Conservation (phyloP, 495 filamentous ascomycete species). For the Lasiosphaeria miniovina region DNA sequence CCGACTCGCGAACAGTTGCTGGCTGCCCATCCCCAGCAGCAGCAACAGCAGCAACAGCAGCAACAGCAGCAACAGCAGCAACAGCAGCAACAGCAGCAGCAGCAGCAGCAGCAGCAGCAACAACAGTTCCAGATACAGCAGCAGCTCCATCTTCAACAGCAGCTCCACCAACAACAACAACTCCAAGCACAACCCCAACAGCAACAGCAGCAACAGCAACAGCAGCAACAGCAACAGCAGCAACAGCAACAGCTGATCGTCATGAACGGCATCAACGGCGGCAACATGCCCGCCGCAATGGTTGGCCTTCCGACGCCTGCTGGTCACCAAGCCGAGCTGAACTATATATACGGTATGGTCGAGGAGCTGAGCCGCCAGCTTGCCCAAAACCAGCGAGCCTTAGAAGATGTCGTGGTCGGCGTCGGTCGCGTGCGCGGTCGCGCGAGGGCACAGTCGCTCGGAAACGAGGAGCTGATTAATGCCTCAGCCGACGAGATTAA, state of each 20-base stretch:
- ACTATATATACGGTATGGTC: constrained; percentile 80
- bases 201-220: constrained; percentile 8
- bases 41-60: constrained; percentile 1
- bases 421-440: constrained; percentile 51
- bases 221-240: constrained; percentile 21
- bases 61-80: constrained; percentile 3
- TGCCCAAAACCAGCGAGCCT: constrained; percentile 72
- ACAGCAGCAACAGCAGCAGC: not conserved
- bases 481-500: constrained; percentile 47
- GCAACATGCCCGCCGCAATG: constrained; percentile 43
- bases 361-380: constrained; percentile 74
- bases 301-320: constrained; percentile 64
- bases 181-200: constrained; percentile 7
- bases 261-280: constrained; percentile 61
- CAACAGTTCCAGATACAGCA: constrained; percentile 10
- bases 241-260: constrained; percentile 34
- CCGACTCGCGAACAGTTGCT: constrained; percentile 5
- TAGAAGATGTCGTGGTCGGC: constrained; percentile 68
- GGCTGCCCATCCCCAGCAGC: constrained; percentile 17
- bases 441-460: constrained; percentile 43
- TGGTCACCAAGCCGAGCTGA: constrained; percentile 83
- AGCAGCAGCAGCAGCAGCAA: constrained; percentile 11
- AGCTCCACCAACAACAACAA: constrained; percentile 9
- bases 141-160: constrained; percentile 10
- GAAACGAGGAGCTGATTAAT: constrained; percentile 50